Conservation (phyloP, 148 eudicot genomes). For the Chenopodium album region DNA sequence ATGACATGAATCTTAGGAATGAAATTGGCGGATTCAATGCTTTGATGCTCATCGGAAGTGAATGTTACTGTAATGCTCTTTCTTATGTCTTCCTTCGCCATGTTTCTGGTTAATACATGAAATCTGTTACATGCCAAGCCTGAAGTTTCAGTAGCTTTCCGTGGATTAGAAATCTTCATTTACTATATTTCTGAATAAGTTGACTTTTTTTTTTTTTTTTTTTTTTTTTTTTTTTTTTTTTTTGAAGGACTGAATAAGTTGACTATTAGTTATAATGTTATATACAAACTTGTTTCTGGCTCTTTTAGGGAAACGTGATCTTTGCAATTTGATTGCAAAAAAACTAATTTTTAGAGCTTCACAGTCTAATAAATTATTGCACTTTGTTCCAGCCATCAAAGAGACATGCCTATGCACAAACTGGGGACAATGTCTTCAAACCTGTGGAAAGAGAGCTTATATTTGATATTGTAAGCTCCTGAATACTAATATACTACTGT, state of each 20-base stretch:
- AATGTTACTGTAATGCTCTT: background rate
- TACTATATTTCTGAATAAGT: background rate
- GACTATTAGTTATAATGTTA: background rate
- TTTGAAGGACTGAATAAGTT: background rate
- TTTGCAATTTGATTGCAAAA: background rate
- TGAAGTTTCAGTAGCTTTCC: background rate
- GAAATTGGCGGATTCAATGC: no score
- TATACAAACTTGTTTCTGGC: background rate
- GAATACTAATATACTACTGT: background rate
- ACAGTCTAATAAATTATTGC: constrained; percentile 9
- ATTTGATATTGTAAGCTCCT: constrained; percentile 83
- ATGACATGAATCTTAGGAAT: no score
- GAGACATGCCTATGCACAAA: constrained; percentile 81
- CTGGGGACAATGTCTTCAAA: constrained; percentile 67
- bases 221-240: no score
- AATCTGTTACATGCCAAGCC: background rate
- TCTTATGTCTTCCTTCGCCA: no score
- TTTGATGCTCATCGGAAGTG: background rate
- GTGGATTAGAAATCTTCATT: background rate
- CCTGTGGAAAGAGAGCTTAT: constrained; percentile 92
- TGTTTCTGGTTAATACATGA: background rate
- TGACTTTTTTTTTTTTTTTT: background rate
- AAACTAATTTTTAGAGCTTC: background rate
- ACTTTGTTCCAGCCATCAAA: constrained; percentile 68
- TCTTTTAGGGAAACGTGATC: background rate